Evolutionary conservation across 192 early-diverging fungal species (phyloP).

Genomic region (Mortierella hygrophila): DNA sequence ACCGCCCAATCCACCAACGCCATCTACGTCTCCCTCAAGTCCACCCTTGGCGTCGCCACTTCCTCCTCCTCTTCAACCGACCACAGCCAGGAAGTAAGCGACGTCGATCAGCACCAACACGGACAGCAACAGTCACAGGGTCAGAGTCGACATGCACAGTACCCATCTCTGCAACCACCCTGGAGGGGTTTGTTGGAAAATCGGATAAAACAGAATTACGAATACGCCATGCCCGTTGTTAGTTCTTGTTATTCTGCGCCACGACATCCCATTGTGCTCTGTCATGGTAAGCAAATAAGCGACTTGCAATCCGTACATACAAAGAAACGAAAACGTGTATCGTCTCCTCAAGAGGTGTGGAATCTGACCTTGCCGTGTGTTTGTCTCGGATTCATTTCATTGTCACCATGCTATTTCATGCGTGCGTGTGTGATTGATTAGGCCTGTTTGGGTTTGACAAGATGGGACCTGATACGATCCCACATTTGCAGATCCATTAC

Average conservation of each 20-base stretch:
- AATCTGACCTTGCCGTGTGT: neutral
- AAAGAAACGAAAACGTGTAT: too few relatives aligned
- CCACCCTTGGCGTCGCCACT: conserved; percentile 20
- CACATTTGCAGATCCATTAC: conserved; percentile 86
- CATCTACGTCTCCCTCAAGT: conserved; percentile 27
- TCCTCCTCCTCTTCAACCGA: neutral
- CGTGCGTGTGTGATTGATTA: conserved; percentile 2
- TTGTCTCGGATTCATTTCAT: conserved; percentile 14
- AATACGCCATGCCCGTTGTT: conserved; percentile 60
- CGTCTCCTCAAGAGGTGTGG: neutral
- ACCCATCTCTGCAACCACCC: conserved; percentile 44
- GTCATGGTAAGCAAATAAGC: conserved; percentile 72
- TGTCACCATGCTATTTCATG: neutral
- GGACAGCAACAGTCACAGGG: neutral
- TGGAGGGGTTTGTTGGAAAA: conserved; percentile 48
- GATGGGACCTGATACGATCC: conserved; percentile 79
- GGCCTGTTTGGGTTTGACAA: conserved; percentile 94
- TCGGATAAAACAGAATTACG: conserved; percentile 64
- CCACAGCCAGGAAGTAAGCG: conserved; percentile 21
- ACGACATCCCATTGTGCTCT: conserved; percentile 83
- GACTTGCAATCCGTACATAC: too few relatives aligned
- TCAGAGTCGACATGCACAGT: conserved; percentile 34
- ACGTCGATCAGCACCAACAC: neutral
- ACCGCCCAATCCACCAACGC: conserved; percentile 39
- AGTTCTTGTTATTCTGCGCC: conserved; percentile 78